Percentiles rank a stretch among this genome's conserved stretches.
Evolutionary conservation across 169 alveolate genomes (phyloP).

Genomic region (Cryptosporidium andersoni): DNA sequence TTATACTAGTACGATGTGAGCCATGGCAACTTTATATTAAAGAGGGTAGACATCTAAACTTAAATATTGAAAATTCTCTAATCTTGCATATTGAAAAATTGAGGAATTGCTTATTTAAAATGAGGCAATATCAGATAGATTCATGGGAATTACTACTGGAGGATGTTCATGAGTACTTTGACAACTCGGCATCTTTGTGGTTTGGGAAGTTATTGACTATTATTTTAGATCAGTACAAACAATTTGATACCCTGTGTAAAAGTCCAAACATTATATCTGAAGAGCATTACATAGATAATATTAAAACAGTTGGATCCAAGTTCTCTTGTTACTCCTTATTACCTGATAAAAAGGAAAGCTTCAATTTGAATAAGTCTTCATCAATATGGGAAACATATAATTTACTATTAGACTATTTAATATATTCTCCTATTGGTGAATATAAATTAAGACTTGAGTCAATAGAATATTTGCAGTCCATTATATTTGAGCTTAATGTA

Average conservation of each 20-base stretch:
- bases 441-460: slow-evolving; percentile 18
- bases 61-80: background rate
- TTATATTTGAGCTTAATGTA: background rate
- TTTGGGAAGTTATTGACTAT: slow-evolving; percentile 27
- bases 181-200: slow-evolving; percentile 29
- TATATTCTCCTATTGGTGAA: slow-evolving; percentile 26
- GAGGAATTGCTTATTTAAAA: slow-evolving; percentile 1
- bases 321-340: no score
- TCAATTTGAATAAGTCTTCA: no score
- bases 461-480: slow-evolving; percentile 2
- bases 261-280: no score
- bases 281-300: no score
- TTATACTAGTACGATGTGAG: slow-evolving; percentile 8
- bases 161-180: slow-evolving; percentile 20
- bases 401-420: slow-evolving; percentile 15
- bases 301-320: background rate
- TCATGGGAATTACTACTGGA: slow-evolving; percentile 23
- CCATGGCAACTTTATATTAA: slow-evolving; percentile 50
- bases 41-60: slow-evolving; percentile 36
- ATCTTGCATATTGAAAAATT: background rate
- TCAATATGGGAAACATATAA: background rate
- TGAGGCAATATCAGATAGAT: slow-evolving; percentile 25
- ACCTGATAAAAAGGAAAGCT: no score
- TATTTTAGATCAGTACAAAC: background rate
- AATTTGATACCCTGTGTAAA: no score